These are phyloP conservation scores for Sarcomyxa edulis DNA, from an alignment of 768 basidiomycete genomes.

Conservation along the genomic window DNA sequence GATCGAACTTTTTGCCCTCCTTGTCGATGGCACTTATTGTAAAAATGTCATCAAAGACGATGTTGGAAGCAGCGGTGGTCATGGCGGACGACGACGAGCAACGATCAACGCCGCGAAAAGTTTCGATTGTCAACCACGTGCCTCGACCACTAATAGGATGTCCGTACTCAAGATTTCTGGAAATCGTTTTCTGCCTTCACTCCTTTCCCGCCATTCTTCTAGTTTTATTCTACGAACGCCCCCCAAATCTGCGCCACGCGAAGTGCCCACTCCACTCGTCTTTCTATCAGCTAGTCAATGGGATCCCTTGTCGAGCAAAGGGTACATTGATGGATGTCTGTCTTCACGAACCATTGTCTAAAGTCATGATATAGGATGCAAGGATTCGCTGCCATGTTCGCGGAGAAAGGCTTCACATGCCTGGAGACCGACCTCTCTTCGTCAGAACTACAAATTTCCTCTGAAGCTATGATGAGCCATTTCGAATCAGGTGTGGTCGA, in stretches of 20 bases:
- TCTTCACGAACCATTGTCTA: neutral
- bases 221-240: conserved; percentile 33
- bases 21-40: conserved; percentile 78
- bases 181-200: too few species aligned
- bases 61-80: conserved; percentile 62
- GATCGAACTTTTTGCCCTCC: conserved; percentile 96
- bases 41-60: conserved; percentile 94
- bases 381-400: conserved; percentile 31
- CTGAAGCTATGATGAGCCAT: conserved; percentile 28
- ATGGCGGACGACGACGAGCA: too few species aligned
- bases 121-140: too few species aligned
- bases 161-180: too few species aligned
- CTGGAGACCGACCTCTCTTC: conserved; percentile 33
- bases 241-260: conserved; percentile 33
- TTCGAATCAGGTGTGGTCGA: conserved; percentile 35
- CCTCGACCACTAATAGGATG: too few species aligned
- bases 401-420: conserved; percentile 44
- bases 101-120: too few species aligned
- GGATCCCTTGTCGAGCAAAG: conserved; percentile 32
- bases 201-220: conserved; percentile 19
- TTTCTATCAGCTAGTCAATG: conserved; percentile 45
- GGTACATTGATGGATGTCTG: conserved; percentile 19
- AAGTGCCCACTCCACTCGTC: conserved; percentile 47
- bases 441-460: conserved; percentile 11
- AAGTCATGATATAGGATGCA: conserved; percentile 23